Evolutionary conservation across 345 rosid species (phyloP).

Genomic region (Brassica napus): Da-Ae NC_063437.1:19814501-19815000

Average conservation of each 20-base stretch:
- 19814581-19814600: neutral
- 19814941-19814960: neutral
- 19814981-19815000: constrained; percentile 50
- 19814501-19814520: neutral
- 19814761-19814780: neutral
- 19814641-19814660: neutral
- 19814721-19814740: too few relatives aligned
- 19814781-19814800: neutral
- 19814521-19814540: neutral
- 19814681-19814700: too few relatives aligned
- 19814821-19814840: neutral
- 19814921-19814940: neutral
- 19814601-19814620: neutral
- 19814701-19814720: too few relatives aligned
- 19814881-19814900: neutral
- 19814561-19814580: neutral
- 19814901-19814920: neutral
- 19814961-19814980: neutral
- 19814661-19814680: too few relatives aligned
- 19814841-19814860: too few relatives aligned
- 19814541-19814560: neutral
- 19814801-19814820: neutral
- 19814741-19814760: too few relatives aligned
- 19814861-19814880: too few relatives aligned
- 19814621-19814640: neutral